Percentiles rank a stretch among this genome's conserved stretches.
Evolutionary conservation across 495 filamentous ascomycete species (phyloP).

Genomic region (Penicillium daleae): DNA sequence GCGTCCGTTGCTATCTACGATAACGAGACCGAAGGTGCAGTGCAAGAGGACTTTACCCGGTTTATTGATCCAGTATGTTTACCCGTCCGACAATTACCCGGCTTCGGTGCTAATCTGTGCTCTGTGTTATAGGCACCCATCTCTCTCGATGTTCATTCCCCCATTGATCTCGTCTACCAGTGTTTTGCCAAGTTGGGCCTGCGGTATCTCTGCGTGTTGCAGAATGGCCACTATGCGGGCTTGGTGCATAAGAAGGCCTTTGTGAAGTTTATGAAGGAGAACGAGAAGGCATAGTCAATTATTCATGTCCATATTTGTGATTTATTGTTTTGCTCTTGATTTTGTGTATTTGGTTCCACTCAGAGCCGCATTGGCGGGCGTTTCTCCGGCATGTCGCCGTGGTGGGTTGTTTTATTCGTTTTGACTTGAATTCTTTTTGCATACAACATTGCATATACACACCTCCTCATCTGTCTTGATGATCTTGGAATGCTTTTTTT

Average conservation of each 20-base stretch:
- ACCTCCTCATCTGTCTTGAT: background rate
- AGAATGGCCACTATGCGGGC: slow-evolving; percentile 82
- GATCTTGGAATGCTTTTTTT: background rate
- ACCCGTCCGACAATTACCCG: background rate
- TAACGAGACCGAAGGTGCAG: slow-evolving; percentile 43
- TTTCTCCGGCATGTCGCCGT: background rate
- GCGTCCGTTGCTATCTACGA: slow-evolving; percentile 57
- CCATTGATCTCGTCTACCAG: slow-evolving; percentile 95
- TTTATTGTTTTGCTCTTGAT: background rate
- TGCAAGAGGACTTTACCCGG: slow-evolving; percentile 72
- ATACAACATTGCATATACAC: slow-evolving; percentile 5
- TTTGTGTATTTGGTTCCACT: background rate
- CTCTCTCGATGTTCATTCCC: slow-evolving; percentile 82
- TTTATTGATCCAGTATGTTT: slow-evolving; percentile 80
- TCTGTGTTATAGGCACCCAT: slow-evolving; percentile 65
- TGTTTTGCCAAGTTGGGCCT: slow-evolving; percentile 95
- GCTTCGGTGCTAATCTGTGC: slow-evolving; percentile 9
- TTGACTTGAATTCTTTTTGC: slow-evolving; percentile 2
- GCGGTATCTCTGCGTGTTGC: slow-evolving; percentile 87
- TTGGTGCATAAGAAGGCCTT: slow-evolving; percentile 97
- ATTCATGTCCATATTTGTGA: background rate
- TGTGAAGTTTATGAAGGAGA: slow-evolving; percentile 87
- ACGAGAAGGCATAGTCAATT: slow-evolving; percentile 54
- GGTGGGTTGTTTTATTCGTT: background rate
- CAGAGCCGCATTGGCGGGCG: slow-evolving; percentile 8